phyloP scores from a whole-genome alignment of 345 rosid genomes.

The Eucalyptus erythrocorys region DNA sequence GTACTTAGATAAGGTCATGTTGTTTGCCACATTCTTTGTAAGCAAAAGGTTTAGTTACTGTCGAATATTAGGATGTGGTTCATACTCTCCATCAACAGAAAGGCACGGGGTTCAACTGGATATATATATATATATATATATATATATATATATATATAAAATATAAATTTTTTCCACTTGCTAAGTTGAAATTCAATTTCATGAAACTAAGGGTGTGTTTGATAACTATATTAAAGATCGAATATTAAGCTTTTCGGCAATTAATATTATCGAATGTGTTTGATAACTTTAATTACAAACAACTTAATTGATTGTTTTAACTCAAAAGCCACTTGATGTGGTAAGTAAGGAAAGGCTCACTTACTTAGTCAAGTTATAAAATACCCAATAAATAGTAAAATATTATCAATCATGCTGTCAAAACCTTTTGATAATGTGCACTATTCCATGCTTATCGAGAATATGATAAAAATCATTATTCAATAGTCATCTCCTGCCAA shows the following conservation, averaged over 20 bases:
- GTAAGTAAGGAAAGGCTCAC: background rate
- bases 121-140: no score
- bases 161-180: no score
- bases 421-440: background rate
- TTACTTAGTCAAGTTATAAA: background rate
- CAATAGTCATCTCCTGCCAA: background rate
- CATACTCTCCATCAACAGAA: background rate
- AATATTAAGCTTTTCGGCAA: background rate
- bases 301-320: background rate
- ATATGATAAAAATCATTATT: background rate
- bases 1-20: background rate
- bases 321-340: background rate
- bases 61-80: no score
- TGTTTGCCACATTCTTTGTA: background rate
- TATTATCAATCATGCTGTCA: background rate
- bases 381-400: background rate
- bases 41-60: fast-evolving
- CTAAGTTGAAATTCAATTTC: background rate
- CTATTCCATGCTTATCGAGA: background rate
- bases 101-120: fast-evolving
- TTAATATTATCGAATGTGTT: background rate
- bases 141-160: fast-evolving
- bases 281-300: background rate
- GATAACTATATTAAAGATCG: background rate
- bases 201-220: background rate